phyloP scores from a whole-genome alignment of 2,329 filamentous ascomycete genomes.

The Calonectria honghensis region DNA sequence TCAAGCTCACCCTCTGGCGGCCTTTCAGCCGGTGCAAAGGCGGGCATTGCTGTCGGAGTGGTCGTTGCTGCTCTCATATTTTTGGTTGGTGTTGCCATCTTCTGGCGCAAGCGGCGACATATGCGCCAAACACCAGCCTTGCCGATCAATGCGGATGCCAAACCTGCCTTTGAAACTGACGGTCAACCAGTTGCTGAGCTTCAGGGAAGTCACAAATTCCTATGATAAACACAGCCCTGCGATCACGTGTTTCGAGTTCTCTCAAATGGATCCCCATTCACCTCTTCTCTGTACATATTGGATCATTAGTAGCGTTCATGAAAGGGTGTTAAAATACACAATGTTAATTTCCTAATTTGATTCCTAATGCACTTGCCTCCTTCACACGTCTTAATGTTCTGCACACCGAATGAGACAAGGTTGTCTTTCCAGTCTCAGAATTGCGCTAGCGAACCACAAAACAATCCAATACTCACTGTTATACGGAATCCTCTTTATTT shows the following conservation, averaged over 20 bases:
- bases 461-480: too few relatives aligned
- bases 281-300: too few relatives aligned
- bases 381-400: too few relatives aligned
- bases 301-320: too few relatives aligned
- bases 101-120: slow-evolving; percentile 13
- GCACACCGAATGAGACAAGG: too few relatives aligned
- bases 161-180: slow-evolving; percentile 1
- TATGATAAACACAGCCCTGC: background rate
- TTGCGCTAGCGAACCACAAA: too few relatives aligned
- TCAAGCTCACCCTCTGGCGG: background rate
- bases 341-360: too few relatives aligned
- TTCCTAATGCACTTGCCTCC: too few relatives aligned
- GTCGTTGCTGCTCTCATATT: background rate
- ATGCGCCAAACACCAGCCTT: background rate
- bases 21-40: slow-evolving; percentile 2
- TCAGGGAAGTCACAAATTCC: slow-evolving; percentile 1
- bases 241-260: background rate
- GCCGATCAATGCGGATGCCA: background rate
- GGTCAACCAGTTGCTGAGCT: slow-evolving; percentile 16
- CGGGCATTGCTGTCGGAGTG: slow-evolving; percentile 8
- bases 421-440: too few relatives aligned
- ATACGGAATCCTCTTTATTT: too few relatives aligned
- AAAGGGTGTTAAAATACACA: too few relatives aligned
- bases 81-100: background rate
- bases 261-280: background rate